These are phyloP conservation scores for Endocalyx cinctus DNA, from an alignment of 2,329 filamentous ascomycete species.

Conservation along the genomic window DNA sequence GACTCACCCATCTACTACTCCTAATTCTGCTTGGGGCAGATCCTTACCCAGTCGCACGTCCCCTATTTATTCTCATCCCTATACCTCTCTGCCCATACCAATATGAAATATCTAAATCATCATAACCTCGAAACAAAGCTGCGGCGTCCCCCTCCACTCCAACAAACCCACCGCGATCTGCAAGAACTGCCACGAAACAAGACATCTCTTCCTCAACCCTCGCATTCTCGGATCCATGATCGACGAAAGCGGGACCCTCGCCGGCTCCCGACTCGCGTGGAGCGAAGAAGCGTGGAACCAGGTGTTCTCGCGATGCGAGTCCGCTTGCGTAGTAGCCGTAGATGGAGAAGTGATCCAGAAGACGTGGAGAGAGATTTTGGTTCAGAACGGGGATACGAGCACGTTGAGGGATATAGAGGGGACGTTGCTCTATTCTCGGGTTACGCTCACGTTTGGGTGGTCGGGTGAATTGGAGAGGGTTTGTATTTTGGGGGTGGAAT, in stretches of 20 bases:
- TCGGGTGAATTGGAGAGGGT: slow-evolving; percentile 33
- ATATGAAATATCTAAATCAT: too few relatives aligned
- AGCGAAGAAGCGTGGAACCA: slow-evolving; percentile 46
- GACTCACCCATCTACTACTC: neutral
- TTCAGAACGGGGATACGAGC: slow-evolving; percentile 29
- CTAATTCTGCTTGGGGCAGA: neutral
- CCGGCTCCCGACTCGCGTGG: slow-evolving; percentile 48
- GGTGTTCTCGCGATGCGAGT: too few relatives aligned
- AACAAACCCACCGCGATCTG: slow-evolving; percentile 37
- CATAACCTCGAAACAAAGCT: slow-evolving; percentile 37
- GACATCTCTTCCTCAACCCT: slow-evolving; percentile 33
- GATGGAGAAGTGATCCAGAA: slow-evolving; percentile 32
- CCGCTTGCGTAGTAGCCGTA: slow-evolving; percentile 13
- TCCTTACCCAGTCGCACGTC: too few relatives aligned
- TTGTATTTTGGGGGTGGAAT: slow-evolving; percentile 38
- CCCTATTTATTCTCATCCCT: too few relatives aligned
- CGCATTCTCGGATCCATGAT: slow-evolving; percentile 34
- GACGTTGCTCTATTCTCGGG: slow-evolving; percentile 44
- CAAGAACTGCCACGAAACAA: slow-evolving; percentile 29
- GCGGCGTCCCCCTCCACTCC: slow-evolving; percentile 49
- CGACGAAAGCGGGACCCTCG: slow-evolving; percentile 53
- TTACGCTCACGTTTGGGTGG: slow-evolving; percentile 54
- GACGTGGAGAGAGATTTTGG: slow-evolving; percentile 33
- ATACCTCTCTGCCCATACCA: neutral
- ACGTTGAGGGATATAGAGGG: slow-evolving; percentile 46